phyloP scores from a whole-genome alignment of 768 basidiomycete species.

The Tricholoma furcatifolium region DNA sequence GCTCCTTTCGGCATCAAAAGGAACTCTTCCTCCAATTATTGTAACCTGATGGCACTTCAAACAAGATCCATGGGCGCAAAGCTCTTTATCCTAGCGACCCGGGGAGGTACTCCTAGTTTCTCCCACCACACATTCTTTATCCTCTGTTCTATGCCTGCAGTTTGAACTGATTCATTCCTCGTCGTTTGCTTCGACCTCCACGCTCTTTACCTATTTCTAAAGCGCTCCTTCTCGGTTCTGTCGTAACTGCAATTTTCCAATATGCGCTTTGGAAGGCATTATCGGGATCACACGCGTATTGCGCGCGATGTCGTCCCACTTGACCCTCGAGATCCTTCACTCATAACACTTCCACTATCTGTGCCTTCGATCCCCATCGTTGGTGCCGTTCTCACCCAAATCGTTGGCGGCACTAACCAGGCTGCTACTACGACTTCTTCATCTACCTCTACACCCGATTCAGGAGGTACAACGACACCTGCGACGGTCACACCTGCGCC shows the following conservation, averaged over 20 bases:
- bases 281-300: slow-evolving; percentile 5
- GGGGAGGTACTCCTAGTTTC: background rate
- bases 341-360: slow-evolving; percentile 36
- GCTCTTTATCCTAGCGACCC: slow-evolving; percentile 3
- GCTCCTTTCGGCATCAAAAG: background rate
- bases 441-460: slow-evolving; percentile 9
- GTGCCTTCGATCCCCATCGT: slow-evolving; percentile 41
- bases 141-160: background rate
- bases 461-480: slow-evolving; percentile 12
- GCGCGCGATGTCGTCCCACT: slow-evolving; percentile 1
- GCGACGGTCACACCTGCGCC: slow-evolving; percentile 10
- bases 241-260: background rate
- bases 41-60: background rate
- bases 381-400: slow-evolving; percentile 31
- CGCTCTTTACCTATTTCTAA: slow-evolving; percentile 15
- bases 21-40: background rate
- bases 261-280: slow-evolving; percentile 13
- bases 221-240: background rate
- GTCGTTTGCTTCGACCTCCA: slow-evolving; percentile 9
- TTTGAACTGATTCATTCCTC: background rate
- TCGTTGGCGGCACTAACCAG: slow-evolving; percentile 28
- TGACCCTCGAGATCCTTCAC: slow-evolving; percentile 36
- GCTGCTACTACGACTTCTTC: slow-evolving; percentile 14
- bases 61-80: slow-evolving; percentile 10
- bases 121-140: background rate